A percentile compares a stretch with the other conserved stretches of the same genome.
Conservation (phyloP, 495 filamentous ascomycete genomes). For the Pyrenopolyporus hunteri region DNA sequence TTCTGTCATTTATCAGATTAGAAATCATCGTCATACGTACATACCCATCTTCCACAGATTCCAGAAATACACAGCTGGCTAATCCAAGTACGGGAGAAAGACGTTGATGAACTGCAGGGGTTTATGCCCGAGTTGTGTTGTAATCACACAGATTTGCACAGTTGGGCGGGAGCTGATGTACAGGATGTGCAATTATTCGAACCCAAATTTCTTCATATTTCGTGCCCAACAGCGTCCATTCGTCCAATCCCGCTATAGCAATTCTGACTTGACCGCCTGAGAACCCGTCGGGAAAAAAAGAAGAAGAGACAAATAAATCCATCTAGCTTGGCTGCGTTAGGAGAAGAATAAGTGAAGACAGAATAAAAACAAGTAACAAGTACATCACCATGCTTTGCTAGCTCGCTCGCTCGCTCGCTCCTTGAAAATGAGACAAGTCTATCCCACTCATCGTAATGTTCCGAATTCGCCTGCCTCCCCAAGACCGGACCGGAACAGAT, state of each 20-base stretch:
- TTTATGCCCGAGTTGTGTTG: conserved; percentile 25
- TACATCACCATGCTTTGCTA: conserved; percentile 27
- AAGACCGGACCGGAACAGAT: conserved; percentile 10
- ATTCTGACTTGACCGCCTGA: conserved; percentile 26
- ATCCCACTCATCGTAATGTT: conserved; percentile 10
- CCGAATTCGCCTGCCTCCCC: conserved; percentile 18
- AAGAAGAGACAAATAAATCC: conserved; percentile 20
- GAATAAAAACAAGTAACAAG: conserved; percentile 17
- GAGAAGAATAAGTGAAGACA: conserved; percentile 7
- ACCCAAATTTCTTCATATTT: conserved; percentile 26
- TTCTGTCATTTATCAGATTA: background rate
- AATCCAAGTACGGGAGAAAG: background rate
- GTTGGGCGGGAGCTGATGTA: conserved; percentile 27
- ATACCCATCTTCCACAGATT: background rate
- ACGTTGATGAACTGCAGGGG: conserved; percentile 12
- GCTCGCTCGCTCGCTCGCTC: conserved; percentile 18
- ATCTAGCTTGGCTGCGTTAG: conserved; percentile 22
- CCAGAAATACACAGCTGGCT: background rate
- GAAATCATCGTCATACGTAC: background rate
- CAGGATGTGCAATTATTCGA: conserved; percentile 27
- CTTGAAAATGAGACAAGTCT: conserved; percentile 34
- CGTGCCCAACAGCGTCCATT: conserved; percentile 25
- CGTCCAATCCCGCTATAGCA: conserved; percentile 24
- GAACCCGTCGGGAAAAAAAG: conserved; percentile 9
- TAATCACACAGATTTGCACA: conserved; percentile 17